Evolutionary conservation across 1,284 basidiomycete genomes (phyloP), one percentile per base, ranked within the genome.

Genomic region (Puccinia coronata): DNA sequence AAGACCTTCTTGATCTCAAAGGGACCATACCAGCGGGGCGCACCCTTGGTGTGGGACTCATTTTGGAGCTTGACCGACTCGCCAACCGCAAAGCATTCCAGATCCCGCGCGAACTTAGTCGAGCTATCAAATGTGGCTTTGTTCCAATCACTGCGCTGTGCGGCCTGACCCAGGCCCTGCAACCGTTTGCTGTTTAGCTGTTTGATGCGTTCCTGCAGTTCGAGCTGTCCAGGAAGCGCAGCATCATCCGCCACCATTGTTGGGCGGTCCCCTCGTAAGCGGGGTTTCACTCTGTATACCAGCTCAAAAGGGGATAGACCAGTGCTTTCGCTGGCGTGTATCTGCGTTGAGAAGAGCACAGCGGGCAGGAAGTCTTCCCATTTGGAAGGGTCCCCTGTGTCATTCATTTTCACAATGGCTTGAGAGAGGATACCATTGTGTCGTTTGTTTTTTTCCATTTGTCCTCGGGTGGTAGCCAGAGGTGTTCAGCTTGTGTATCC

Each of bases 371-470:
- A 71, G 20, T 43, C 20, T 28, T 43, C n/a, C 36, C 69, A 71
- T 47, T 23, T 43, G 9, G 41, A 28, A 18, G 18, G 36, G 28
- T 49, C 69, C 2, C 47, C 28, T 16, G 69, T 23, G 31, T 2
- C 23, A 23, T 71, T 71, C 23, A 31, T 2, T 5, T 49, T 43
- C 14, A 71, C 47, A 1, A 74, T 8, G 8, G 47, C 2, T 23
- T 57, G 20, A 34, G 31, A 28, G 16, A 72, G 25, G 14, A 53
- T 47, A 28, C 70, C 34, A 72, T 72, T 47, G 31, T 51, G 25
- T 20, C 70, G n/a, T 34, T 25, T 72, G 41, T 2, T 20, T 36
- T 55, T 34, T 55, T 47, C 69, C 69, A 23, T 71, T 71, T 47
- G 69, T n/a, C n/a, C n/a, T n/a, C n/a, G n/a, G n/a, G n/a, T n/a